Evolutionary conservation across 495 filamentous ascomycete species (phyloP), one percentile per base, ranked within the genome.

Genomic region (Durotheca rogersii): DNA sequence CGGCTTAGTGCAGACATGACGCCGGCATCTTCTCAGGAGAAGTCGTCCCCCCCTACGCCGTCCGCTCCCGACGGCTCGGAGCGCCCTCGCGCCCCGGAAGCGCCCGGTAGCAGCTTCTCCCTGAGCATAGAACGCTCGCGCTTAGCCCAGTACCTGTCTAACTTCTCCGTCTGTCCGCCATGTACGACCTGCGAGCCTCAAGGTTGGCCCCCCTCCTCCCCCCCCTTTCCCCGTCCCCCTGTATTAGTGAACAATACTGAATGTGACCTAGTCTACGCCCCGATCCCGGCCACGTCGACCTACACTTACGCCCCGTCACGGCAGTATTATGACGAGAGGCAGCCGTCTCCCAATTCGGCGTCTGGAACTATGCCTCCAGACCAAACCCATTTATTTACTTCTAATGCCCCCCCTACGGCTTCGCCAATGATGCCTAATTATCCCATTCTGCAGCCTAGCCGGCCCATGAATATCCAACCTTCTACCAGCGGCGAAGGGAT

Each of bases 401-500:
- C 62, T 41, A 67, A 72, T 44, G 58, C 59, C 21, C 47, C 58
- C 5, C 47, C 64, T 15, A 36, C 68, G 40, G 47, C 67, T 47
- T 59, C 64, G 18, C 63, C 65, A 33, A 65, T 66, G 51, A 59
- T 77, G 36, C n/a, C 67, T 12, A 64, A 47, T 48, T 75, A 73
- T 33, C 67, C 68, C 19, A 64, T 66, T 29, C 39, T 77, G 20
- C 73, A 71, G 47, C 68, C 71, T 33, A 66, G 44, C 4, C 62
- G 60, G 23, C 60, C 60, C 20, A 62, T 64, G 53, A 54, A 58
- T n/a, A 40, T 67, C 16, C 72, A 73, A 47, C 67, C 72, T 30
- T 41, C 62, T 35, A 61, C 65, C 20, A 60, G 58, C 35, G 57
- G 64, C 38, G 72, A 76, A 50, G 69, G 63, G 21, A 75, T 77